Base-by-base conservation (phyloP, 441 rosid species). In the Populus hybrid region DNA sequence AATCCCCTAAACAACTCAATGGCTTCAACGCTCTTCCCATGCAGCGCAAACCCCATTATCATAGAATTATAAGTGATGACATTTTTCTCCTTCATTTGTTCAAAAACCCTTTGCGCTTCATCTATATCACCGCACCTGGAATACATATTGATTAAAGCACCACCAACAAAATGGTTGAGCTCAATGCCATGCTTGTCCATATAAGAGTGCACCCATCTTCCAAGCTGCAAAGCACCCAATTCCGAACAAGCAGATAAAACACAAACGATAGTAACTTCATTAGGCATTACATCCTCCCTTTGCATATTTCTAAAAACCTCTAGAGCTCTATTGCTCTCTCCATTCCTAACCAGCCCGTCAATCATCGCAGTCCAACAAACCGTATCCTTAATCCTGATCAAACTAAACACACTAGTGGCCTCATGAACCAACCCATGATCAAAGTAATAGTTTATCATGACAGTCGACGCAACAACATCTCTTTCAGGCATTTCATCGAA, bases 351-450 rank as follows among this genome's bases (percentile, higher is more conserved):
- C 72, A 81, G 88, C 76, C 97, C 94, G 76, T 94, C 86, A 79
- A 94, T 89, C 92, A 92, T 86, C 16, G 94, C 91, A 61, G 91
- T 94, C 97, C 94, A 92, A 77, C 91, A 86, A 71, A 90, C 86
- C 0, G 87, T 86, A 80, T 91, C 94, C 81, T 85, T 89, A 18
- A 28, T n/a, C 79, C 79, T 30, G 23, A 89, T 84, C 80, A 74
- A 76, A 77, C 67, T 63, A 53, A 91, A 91, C 28, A 85, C 32
- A 63, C 59, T 81, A 71, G 69, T 28, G 0, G 92, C 93, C 65
- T 89, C 85, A 12, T 76, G 77, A 19, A 89, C 75, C 70, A 28
- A 75, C 40, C 86, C 89, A 72, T 67, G 70, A 19, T 67, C 70
- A 67, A 28, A 46, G 77, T 77, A 90, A 71, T 81, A 86, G 57